Percentiles rank a stretch among this genome's conserved stretches.
phyloP scores from a whole-genome alignment of 2,329 filamentous ascomycete genomes.

The Coniochaeta hoffmannii region DNA sequence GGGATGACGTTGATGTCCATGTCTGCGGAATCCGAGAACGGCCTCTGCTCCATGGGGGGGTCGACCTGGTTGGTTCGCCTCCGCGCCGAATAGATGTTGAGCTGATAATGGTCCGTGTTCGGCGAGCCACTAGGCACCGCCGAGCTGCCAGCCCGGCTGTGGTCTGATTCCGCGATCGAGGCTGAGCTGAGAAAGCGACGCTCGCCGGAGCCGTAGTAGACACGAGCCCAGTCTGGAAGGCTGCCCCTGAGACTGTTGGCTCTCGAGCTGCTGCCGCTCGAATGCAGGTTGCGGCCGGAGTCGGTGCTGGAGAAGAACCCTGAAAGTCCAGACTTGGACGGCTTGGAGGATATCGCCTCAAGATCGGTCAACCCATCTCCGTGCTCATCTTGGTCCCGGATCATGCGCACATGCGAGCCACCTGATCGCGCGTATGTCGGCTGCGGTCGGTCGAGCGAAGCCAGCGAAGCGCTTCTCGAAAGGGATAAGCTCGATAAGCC shows the following conservation, averaged over 20 bases:
- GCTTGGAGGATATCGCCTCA: slow-evolving; percentile 40
- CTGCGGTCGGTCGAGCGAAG: slow-evolving; percentile 42
- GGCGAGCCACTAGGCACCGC: slow-evolving; percentile 41
- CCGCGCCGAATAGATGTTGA: slow-evolving; percentile 36
- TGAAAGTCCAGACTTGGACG: slow-evolving; percentile 47
- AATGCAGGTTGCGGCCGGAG: slow-evolving; percentile 46
- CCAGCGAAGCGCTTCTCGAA: slow-evolving; percentile 37
- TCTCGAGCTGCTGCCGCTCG: slow-evolving; percentile 39
- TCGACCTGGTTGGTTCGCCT: slow-evolving; percentile 33
- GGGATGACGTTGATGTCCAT: slow-evolving; percentile 36
- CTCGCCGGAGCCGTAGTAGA: slow-evolving; percentile 66
- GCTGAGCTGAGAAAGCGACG: slow-evolving; percentile 42
- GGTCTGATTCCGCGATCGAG: slow-evolving; percentile 39
- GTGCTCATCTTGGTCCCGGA: slow-evolving; percentile 55
- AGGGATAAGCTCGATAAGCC: slow-evolving; percentile 1
- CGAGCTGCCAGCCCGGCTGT: slow-evolving; percentile 35
- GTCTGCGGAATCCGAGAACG: slow-evolving; percentile 25
- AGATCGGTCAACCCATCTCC: slow-evolving; percentile 58
- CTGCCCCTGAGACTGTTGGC: slow-evolving; percentile 32
- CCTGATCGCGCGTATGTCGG: slow-evolving; percentile 34
- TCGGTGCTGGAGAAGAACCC: slow-evolving; percentile 37
- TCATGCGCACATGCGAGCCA: slow-evolving; percentile 32
- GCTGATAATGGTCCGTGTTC: slow-evolving; percentile 38
- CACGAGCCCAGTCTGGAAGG: slow-evolving; percentile 48
- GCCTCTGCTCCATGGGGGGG: slow-evolving; percentile 15